Percentiles rank a stretch among this genome's conserved stretches.
These are phyloP conservation scores for Mallotus nudiflorus DNA, from an alignment of 345 rosid species.

Conservation along the genomic window DNA sequence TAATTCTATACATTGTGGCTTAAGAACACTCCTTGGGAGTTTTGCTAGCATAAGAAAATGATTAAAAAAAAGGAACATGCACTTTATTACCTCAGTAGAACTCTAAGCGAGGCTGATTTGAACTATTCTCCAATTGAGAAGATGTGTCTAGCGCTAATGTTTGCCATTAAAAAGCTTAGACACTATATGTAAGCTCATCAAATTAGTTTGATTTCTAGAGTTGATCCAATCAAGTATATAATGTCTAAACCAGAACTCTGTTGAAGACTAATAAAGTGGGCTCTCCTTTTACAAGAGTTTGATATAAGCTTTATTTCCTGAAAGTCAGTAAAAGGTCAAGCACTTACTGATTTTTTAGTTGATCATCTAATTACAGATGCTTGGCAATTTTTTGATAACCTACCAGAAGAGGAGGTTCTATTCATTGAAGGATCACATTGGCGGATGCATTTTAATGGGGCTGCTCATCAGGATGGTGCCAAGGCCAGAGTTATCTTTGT, in stretches of 20 bases:
- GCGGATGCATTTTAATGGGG: too few species aligned
- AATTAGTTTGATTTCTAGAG: neutral
- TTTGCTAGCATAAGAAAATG: neutral
- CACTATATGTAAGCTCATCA: neutral
- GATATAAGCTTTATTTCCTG: neutral
- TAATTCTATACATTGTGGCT: neutral
- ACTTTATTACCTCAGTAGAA: too few species aligned
- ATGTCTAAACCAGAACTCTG: neutral
- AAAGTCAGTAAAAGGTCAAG: neutral
- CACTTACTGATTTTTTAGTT: rapidly evolving
- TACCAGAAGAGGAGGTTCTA: neutral
- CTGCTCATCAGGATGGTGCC: neutral
- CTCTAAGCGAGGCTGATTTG: too few species aligned
- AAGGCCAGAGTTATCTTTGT: too few species aligned
- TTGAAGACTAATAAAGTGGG: too few species aligned
- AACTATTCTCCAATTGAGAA: too few species aligned
- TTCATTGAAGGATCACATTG: neutral
- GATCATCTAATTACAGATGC: neutral
- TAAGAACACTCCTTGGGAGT: neutral
- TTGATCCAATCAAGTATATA: neutral
- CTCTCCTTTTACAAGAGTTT: neutral
- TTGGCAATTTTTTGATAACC: neutral
- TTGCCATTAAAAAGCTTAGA: too few species aligned
- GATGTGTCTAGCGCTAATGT: too few species aligned
- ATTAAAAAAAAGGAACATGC: too few species aligned